Evolutionary conservation across 768 basidiomycete species (phyloP).

Genomic region (Mycena belliarum): DNA sequence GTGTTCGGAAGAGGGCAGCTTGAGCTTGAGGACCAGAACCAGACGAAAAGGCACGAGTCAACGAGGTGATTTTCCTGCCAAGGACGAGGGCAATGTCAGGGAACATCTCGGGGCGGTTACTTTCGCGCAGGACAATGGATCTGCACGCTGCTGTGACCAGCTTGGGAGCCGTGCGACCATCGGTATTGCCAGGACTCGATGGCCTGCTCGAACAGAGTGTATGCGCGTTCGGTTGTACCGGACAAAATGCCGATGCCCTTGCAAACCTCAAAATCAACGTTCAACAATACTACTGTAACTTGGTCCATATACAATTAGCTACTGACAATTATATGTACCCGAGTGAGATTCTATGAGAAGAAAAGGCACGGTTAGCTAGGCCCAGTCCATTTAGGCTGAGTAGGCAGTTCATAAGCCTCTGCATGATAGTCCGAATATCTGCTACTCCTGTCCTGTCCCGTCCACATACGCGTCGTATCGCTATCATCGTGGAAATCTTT

Average conservation of each 20-base stretch:
- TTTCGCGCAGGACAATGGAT: slow-evolving; percentile 71
- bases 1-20: slow-evolving; percentile 57
- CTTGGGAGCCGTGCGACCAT: slow-evolving; percentile 74
- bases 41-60: slow-evolving; percentile 58
- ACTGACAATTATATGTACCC: too few species aligned
- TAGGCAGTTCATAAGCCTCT: slow-evolving; percentile 17
- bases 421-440: slow-evolving; percentile 22
- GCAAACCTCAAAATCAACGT: too few species aligned
- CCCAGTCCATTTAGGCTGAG: background rate
- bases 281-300: too few species aligned
- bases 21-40: slow-evolving; percentile 51
- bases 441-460: background rate
- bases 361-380: too few species aligned
- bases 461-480: slow-evolving; percentile 7
- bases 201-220: slow-evolving; percentile 66
- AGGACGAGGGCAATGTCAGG: slow-evolving; percentile 69
- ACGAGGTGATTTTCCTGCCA: slow-evolving; percentile 47
- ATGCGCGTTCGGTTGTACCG: slow-evolving; percentile 66
- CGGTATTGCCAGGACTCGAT: slow-evolving; percentile 59
- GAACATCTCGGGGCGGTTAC: slow-evolving; percentile 65
- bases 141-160: slow-evolving; percentile 68
- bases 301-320: too few species aligned
- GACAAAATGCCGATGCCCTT: too few species aligned
- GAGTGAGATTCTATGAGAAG: too few species aligned
- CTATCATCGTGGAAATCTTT: slow-evolving; percentile 20